phyloP scores from a whole-genome alignment of 805 yeast genomes.

The Metschnikowia arizonensis region DNA sequence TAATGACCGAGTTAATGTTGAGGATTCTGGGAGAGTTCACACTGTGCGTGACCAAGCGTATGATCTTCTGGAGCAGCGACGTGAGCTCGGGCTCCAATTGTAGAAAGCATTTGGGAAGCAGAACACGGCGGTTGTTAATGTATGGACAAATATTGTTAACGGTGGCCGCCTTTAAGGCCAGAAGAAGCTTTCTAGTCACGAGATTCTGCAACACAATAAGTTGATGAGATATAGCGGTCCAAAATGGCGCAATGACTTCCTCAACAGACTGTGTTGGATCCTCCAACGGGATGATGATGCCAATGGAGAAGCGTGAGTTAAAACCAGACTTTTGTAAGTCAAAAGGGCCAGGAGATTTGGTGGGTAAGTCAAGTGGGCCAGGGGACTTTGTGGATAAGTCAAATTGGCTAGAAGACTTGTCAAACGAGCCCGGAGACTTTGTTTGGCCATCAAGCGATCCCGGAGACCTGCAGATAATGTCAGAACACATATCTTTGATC shows the following conservation, averaged over 20 bases:
- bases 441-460: constrained; percentile 3
- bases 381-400: too few relatives aligned
- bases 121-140: constrained; percentile 31
- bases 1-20: constrained; percentile 36
- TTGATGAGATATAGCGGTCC: constrained; percentile 45
- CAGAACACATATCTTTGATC: constrained; percentile 20
- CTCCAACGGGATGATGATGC: constrained; percentile 46
- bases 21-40: constrained; percentile 46
- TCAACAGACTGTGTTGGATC: constrained; percentile 24
- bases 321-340: too few relatives aligned
- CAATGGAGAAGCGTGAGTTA: constrained; percentile 44
- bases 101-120: constrained; percentile 35
- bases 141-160: constrained; percentile 19
- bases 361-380: too few relatives aligned
- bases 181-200: constrained; percentile 36
- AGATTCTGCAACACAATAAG: constrained; percentile 37
- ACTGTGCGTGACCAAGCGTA: constrained; percentile 36
- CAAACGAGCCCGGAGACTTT: too few relatives aligned
- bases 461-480: constrained; percentile 2
- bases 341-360: too few relatives aligned
- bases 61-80: constrained; percentile 31
- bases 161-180: constrained; percentile 20
- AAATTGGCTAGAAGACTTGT: too few relatives aligned
- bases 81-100: constrained; percentile 45
- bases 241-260: constrained; percentile 45